A percentile compares a stretch with the other conserved stretches of the same genome.
Conservation (phyloP, 1,284 basidiomycete species). For the Heterobasidion annosum region DNA sequence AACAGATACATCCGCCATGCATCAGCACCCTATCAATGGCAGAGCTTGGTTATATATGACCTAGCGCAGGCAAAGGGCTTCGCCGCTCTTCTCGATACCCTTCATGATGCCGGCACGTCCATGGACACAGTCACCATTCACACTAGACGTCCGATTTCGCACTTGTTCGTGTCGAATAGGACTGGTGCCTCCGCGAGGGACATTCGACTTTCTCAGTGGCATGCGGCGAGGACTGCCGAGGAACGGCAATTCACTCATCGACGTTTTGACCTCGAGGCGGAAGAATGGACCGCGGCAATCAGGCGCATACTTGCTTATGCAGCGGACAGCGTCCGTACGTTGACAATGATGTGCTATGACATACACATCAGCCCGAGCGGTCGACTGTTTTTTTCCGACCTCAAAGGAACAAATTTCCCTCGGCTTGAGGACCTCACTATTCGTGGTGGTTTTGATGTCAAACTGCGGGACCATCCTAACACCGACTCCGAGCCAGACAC, state of each 20-base stretch:
- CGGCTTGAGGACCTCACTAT: slow-evolving; percentile 18
- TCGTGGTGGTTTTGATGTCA: slow-evolving; percentile 16
- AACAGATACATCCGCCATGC: slow-evolving; percentile 16
- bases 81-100: slow-evolving; percentile 4
- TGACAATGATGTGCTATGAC: slow-evolving; percentile 17
- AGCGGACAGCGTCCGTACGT: slow-evolving; percentile 16
- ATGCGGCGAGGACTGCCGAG: slow-evolving; percentile 3
- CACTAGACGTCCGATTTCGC: slow-evolving; percentile 12
- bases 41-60: slow-evolving; percentile 15
- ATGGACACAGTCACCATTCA: neutral
- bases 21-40: slow-evolving; percentile 17
- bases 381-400: slow-evolving; percentile 11
- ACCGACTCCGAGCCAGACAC: neutral
- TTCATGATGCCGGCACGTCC: neutral
- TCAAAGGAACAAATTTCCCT: slow-evolving; percentile 13
- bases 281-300: slow-evolving; percentile 7
- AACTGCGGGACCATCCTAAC: slow-evolving; percentile 6
- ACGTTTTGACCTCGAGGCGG: slow-evolving; percentile 11
- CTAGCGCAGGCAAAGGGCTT: slow-evolving; percentile 9
- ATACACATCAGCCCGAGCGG: slow-evolving; percentile 13
- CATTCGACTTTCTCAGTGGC: slow-evolving; percentile 6
- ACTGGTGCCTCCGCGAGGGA: slow-evolving; percentile 1
- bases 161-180: slow-evolving; percentile 18
- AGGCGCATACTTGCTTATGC: slow-evolving; percentile 16
- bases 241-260: slow-evolving; percentile 9